Percentiles rank a stretch among this genome's conserved stretches.
phyloP scores from a whole-genome alignment of 1,139 yeast genomes.

The Candida smagusa region DNA sequence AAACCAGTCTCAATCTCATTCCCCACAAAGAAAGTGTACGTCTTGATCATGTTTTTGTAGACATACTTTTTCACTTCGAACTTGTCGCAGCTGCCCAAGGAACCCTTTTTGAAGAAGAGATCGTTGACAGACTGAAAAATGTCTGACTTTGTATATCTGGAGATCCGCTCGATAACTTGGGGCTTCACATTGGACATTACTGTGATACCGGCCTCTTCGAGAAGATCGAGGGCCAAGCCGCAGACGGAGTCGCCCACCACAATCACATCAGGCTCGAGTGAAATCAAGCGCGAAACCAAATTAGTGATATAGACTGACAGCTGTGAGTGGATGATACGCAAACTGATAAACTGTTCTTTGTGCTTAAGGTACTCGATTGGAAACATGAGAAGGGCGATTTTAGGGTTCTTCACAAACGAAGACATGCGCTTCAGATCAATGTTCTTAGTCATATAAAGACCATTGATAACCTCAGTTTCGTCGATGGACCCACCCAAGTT shows the following conservation, averaged over 20 bases:
- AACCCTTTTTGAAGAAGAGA: conserved; percentile 47
- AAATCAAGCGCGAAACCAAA: conserved; percentile 72
- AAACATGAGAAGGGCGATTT: conserved; percentile 79
- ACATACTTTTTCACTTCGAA: conserved; percentile 71
- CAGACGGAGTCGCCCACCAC: conserved; percentile 80
- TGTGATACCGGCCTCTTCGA: conserved; percentile 73
- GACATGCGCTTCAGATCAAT: conserved; percentile 85
- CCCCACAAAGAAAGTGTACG: conserved; percentile 76
- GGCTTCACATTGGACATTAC: conserved; percentile 81
- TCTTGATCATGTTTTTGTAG: conserved; percentile 55
- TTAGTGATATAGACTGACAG: conserved; percentile 83
- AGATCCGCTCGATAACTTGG: conserved; percentile 74
- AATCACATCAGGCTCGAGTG: conserved; percentile 75
- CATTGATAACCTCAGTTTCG: conserved; percentile 67
- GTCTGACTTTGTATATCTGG: conserved; percentile 81
- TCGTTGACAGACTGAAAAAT: conserved; percentile 54
- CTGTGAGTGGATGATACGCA: conserved; percentile 83
- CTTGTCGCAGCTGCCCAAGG: conserved; percentile 66
- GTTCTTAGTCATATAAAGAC: conserved; percentile 80
- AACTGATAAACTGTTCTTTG: conserved; percentile 72
- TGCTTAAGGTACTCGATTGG: conserved; percentile 81
- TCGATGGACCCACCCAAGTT: conserved; percentile 69
- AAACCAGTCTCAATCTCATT: conserved; percentile 74
- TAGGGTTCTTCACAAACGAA: conserved; percentile 57
- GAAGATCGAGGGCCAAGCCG: conserved; percentile 71